Base-by-base conservation (phyloP, 805 yeast genomes). In the Lipomyces chichibuensis region DNA sequence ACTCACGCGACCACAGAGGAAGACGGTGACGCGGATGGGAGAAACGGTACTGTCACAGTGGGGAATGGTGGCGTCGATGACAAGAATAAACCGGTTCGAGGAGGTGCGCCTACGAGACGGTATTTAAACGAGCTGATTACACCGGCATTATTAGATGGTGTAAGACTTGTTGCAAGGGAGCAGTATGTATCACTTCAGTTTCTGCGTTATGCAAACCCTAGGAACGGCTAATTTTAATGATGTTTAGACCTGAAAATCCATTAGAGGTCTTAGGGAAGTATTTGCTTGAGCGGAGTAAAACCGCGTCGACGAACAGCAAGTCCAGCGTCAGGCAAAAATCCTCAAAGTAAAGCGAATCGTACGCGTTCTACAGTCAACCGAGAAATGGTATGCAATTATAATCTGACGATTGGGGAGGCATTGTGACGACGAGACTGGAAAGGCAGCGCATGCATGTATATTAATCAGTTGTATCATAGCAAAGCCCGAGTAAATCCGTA, bases 61-160 rank as follows among this genome's bases (percentile, higher is more conserved):
- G 32, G 5, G 32, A 5, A 7, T 29, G 32, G 32, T 20, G 59
- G 13, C 17, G 37, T 43, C 17, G 46, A 32, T 6, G 59, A 57
- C 37, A 23, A 23, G 25, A 32, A 46, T 14, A 49, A 46, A 25
- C 78, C 79, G n/a, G 52, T 60, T 35, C 70, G 70, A 17, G 90
- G 91, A 8, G 95, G 95, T 0, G 88, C 92, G 1, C 85, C 90
- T 0, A 82, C 88, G 1, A 83, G 96, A 70, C 84, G 82, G 71
- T 90, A 89, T 81, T 80, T 90, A 65, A 88, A 89, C 74, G 79
- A 84, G 67, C 80, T 86, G 62, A 83, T 90, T 39, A 87, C 92
- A 0, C 86, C 85, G n/a, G 83, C 83, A 20, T 74, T 90, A 23
- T 76, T 89, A 23, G 86, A 86, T 52, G 96, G 94, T 0, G 81